Evolutionary conservation across 768 basidiomycete genomes (phyloP).

Genomic region (Chalciporus sphaerocephalus): DNA sequence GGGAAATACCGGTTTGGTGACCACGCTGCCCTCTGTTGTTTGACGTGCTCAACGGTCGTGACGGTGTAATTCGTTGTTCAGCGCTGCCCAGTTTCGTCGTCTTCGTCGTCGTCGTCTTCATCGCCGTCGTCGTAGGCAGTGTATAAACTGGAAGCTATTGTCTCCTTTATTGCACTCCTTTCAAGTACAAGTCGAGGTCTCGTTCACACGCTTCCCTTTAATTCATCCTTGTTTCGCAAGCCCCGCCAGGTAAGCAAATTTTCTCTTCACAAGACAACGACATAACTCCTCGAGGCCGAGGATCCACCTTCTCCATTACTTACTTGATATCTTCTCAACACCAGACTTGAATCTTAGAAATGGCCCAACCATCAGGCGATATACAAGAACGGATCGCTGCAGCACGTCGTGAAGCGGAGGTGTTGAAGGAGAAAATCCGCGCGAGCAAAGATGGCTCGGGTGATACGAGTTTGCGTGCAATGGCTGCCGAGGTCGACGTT

Average conservation of each 20-base stretch:
- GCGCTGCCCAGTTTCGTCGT: slow-evolving; percentile 7
- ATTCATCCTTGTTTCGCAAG: slow-evolving; percentile 28
- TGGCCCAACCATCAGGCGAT: slow-evolving; percentile 80
- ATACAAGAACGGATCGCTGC: slow-evolving; percentile 93
- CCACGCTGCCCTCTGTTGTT: slow-evolving; percentile 5
- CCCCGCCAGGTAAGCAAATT: slow-evolving; percentile 26
- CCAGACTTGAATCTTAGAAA: slow-evolving; percentile 28
- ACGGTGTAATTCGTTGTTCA: slow-evolving; percentile 13
- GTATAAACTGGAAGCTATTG: slow-evolving; percentile 5
- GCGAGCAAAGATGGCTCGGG: slow-evolving; percentile 94
- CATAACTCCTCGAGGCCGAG: slow-evolving; percentile 1
- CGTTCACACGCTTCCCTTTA: slow-evolving; percentile 27
- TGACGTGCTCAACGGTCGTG: slow-evolving; percentile 14
- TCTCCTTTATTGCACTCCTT: slow-evolving; percentile 11
- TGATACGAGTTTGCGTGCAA: slow-evolving; percentile 97
- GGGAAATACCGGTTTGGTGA: slow-evolving; percentile 23
- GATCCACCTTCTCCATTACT: neutral
- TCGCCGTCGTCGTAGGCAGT: slow-evolving; percentile 8
- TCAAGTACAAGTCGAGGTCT: slow-evolving; percentile 13
- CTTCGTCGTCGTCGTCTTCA: slow-evolving; percentile 3
- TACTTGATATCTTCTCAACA: neutral
- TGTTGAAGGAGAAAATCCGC: slow-evolving; percentile 97
- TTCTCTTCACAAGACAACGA: slow-evolving; percentile 18
- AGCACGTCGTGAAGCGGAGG: slow-evolving; percentile 94
- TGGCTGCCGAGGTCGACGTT: slow-evolving; percentile 95